These are phyloP conservation scores for Claviceps sorghi DNA, from an alignment of 2,329 filamentous ascomycete genomes.

Conservation along the genomic window DNA sequence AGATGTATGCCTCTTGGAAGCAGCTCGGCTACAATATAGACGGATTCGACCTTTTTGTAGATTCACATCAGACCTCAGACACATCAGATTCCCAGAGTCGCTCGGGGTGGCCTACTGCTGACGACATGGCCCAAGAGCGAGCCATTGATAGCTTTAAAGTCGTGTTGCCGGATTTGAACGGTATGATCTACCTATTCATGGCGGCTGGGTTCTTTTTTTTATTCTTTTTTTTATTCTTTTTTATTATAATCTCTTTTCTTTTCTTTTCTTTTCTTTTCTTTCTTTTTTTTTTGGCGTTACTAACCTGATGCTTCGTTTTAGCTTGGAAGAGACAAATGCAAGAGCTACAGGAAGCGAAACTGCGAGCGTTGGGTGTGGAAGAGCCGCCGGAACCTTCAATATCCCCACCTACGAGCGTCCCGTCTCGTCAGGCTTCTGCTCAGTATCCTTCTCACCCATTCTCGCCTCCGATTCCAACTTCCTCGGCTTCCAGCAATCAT, in stretches of 20 bases:
- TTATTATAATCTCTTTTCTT: not conserved
- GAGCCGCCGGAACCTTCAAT: slow-evolving; percentile 50
- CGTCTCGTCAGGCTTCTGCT: slow-evolving; percentile 55
- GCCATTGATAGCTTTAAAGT: slow-evolving; percentile 41
- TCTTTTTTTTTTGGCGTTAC: not conserved
- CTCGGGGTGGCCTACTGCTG: slow-evolving; percentile 49
- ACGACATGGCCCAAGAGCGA: slow-evolving; percentile 43
- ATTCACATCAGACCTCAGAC: slow-evolving; percentile 22
- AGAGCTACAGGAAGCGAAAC: slow-evolving; percentile 76
- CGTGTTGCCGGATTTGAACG: slow-evolving; percentile 53
- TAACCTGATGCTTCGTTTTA: slow-evolving; percentile 13
- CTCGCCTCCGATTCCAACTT: slow-evolving; percentile 69
- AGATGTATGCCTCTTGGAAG: slow-evolving; percentile 52
- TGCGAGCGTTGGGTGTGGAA: slow-evolving; percentile 73
- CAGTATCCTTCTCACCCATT: slow-evolving; percentile 66
- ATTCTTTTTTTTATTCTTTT: not conserved
- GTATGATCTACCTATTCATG: slow-evolving; percentile 19
- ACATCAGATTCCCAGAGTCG: slow-evolving; percentile 47
- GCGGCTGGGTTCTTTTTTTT: not conserved
- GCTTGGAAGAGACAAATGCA: slow-evolving; percentile 65
- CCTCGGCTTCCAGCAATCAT: slow-evolving; percentile 61
- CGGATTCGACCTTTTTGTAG: slow-evolving; percentile 52
- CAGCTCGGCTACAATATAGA: slow-evolving; percentile 52
- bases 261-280: not conserved
- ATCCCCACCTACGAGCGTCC: slow-evolving; percentile 48